Evolutionary conservation across 306 rosid species (phyloP), one percentile per base, ranked within the genome.

Genomic region (Albizia julibrissin): DNA sequence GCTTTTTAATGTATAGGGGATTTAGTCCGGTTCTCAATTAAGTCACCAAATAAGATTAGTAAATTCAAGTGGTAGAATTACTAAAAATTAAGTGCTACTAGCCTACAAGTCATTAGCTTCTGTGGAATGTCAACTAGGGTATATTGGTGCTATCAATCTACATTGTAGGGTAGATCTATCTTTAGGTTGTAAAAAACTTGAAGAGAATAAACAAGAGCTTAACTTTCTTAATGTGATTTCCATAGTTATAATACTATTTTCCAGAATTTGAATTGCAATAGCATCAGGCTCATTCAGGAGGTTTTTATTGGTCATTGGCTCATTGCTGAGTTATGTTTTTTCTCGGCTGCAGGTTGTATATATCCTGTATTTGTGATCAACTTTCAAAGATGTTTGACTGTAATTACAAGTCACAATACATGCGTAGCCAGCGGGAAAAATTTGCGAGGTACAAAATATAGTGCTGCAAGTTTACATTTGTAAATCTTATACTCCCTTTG

Each of bases 371-470:
- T 66, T 81, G 88, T 80, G 69, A 82, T 83, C 87, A 50, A 82
- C 78, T 85, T 72, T 85, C 62, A 50, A 89, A 74, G 80, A 92
- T 95, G 96, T 85, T 91, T 84, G 99, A 95, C 83, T 78, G 89
- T 70, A 81, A 91, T 84, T 80, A 87, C 89, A 93, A 91, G 87
- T 84, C 95, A 68, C 87, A 91, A 70, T 86, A 86, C 89, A 67
- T 85, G 91, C 91, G 90, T 82, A 92, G 97, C 84, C 97, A 93
- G 85, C 87, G 88, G 37, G 98, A 95, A 54, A 92, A 87, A 58
- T 92, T 92, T 85, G 87, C 87, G 70, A 91, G 99, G 98, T 95
- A 90, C 52, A 76, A 19, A 61, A 44, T 72, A 47, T 61, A 68
- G 72, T 42, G 62, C 42, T 47, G 19, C 75, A 72, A 76, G 54